These are phyloP conservation scores for Chalciporus piperatoides DNA, from an alignment of 1,284 basidiomycete genomes.

Conservation along the genomic window DNA sequence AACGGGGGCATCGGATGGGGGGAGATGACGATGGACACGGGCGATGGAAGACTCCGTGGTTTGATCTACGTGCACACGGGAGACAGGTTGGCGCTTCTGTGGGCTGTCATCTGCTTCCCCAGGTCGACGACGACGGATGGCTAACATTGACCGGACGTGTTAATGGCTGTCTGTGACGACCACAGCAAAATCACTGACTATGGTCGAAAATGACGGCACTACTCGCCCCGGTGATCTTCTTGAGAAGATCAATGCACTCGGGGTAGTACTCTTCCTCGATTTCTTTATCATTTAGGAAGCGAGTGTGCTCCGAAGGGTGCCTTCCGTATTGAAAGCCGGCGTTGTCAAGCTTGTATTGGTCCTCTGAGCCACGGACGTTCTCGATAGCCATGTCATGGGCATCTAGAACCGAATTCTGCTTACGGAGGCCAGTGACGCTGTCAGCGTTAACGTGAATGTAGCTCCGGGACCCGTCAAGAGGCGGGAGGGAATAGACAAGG, in stretches of 20 bases:
- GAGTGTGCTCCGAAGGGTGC: constrained; percentile 22
- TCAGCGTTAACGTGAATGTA: constrained; percentile 3
- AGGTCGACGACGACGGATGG: constrained; percentile 43
- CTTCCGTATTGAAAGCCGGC: constrained; percentile 45
- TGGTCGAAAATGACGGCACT: constrained; percentile 51
- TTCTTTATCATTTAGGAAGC: constrained; percentile 37
- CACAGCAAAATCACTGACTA: constrained; percentile 33
- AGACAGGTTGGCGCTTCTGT: constrained; percentile 46
- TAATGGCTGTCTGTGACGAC: not conserved
- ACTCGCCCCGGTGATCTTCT: constrained; percentile 48
- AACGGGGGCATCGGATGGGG: constrained; percentile 38
- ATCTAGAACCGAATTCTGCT: not conserved
- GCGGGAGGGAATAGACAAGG: constrained; percentile 7
- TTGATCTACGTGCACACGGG: constrained; percentile 48
- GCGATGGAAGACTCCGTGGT: constrained; percentile 41
- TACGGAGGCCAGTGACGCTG: not conserved
- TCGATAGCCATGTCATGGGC: constrained; percentile 15
- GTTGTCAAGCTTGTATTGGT: constrained; percentile 40
- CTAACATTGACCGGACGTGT: constrained; percentile 21
- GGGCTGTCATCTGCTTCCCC: constrained; percentile 37
- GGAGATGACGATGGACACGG: constrained; percentile 49
- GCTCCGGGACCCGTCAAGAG: constrained; percentile 6
- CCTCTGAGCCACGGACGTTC: constrained; percentile 42
- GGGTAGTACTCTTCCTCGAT: constrained; percentile 45
- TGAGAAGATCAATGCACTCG: constrained; percentile 47